Evolutionary conservation across 139 green algal species (phyloP).

Genomic region (Chlorella vulgaris): DNA sequence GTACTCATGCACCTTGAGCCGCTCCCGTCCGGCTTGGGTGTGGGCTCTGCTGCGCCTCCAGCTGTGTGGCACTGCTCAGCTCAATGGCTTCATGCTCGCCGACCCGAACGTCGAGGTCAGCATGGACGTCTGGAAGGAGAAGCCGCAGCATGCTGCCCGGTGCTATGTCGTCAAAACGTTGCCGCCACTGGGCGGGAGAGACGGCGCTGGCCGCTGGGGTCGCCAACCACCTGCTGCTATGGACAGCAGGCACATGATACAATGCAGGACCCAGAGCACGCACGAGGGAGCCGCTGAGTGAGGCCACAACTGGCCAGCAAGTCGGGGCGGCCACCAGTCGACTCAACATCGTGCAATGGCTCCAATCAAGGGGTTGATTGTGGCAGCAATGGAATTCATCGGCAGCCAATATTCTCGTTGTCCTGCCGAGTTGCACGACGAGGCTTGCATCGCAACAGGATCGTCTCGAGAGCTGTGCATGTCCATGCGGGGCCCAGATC

Average conservation of each 20-base stretch:
- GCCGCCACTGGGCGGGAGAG: neutral
- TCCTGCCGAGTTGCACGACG: too few relatives aligned
- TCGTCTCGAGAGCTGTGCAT: too few relatives aligned
- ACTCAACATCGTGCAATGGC: too few relatives aligned
- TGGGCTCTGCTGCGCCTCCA: neutral
- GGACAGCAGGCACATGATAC: neutral
- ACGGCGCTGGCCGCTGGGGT: neutral
- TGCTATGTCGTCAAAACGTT: neutral
- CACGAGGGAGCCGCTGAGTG: neutral
- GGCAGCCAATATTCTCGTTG: too few relatives aligned
- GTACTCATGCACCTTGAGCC: neutral
- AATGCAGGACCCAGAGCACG: neutral
- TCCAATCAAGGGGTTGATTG: too few relatives aligned
- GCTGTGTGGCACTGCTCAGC: neutral
- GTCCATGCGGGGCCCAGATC: too few relatives aligned
- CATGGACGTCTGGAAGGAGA: neutral
- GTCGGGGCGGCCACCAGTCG: too few relatives aligned
- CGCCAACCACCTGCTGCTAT: neutral
- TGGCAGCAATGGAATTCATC: too few relatives aligned
- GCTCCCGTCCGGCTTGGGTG: neutral
- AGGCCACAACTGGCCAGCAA: neutral
- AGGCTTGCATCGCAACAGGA: too few relatives aligned
- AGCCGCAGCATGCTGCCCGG: conserved; percentile 19
- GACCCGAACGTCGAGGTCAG: neutral
- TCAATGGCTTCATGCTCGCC: conserved; percentile 32